Evolutionary conservation across 31 red algal species (phyloP).

Genomic region (Bonnemaisonia californica): DNA sequence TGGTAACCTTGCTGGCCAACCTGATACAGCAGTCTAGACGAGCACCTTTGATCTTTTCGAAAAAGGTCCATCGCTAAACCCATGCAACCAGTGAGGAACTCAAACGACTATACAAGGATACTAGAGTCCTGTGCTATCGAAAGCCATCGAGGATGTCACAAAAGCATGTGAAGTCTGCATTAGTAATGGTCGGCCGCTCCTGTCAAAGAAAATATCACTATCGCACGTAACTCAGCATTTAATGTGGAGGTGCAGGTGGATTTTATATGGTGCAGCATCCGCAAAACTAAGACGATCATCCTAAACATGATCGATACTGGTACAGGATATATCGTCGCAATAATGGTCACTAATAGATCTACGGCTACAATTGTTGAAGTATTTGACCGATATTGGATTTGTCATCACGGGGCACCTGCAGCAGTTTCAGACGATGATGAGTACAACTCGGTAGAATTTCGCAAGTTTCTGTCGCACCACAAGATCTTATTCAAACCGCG

Average conservation of each 20-base stretch:
- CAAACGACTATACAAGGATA: background rate
- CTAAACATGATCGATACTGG: background rate
- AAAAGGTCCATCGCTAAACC: constrained; percentile 7
- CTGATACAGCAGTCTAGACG: too few species aligned
- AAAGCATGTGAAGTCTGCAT: constrained; percentile 13
- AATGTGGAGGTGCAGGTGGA: constrained; percentile 1
- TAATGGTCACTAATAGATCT: too few species aligned
- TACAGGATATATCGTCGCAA: too few species aligned
- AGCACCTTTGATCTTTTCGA: background rate
- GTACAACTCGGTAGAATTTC: background rate
- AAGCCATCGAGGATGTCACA: constrained; percentile 15
- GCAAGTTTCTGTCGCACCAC: background rate
- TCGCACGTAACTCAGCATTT: constrained; percentile 28
- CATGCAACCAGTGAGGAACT: constrained; percentile 20
- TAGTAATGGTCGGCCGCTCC: constrained; percentile 1
- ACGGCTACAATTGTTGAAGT: too few species aligned
- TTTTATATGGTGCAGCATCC: constrained; percentile 17
- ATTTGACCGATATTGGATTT: too few species aligned
- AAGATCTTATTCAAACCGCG: constrained; percentile 24
- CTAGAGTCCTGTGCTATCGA: background rate
- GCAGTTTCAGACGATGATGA: constrained; percentile 27
- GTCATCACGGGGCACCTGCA: background rate
- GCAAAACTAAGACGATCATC: background rate
- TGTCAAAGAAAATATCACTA: constrained; percentile 16
- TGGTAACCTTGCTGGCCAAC: too few species aligned